Evolutionary conservation across 73 alveolate genomes (phyloP).

Genomic region (Stentor roeselii): DNA sequence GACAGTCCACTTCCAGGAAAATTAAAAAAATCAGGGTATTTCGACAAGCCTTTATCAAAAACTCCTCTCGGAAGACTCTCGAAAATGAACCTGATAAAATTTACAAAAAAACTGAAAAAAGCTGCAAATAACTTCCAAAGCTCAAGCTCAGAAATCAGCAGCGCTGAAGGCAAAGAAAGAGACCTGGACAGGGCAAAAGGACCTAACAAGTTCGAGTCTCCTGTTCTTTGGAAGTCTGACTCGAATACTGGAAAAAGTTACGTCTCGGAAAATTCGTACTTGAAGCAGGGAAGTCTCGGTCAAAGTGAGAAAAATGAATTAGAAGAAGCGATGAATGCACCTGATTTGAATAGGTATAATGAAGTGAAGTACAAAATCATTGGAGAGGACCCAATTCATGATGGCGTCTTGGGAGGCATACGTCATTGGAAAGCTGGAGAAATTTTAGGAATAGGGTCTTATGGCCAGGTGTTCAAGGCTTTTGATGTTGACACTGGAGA

Average conservation of each 20-base stretch:
- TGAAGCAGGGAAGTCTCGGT: not conserved
- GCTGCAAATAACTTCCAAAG: not conserved
- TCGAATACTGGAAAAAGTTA: not conserved
- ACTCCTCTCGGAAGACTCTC: not conserved
- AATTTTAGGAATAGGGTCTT: not conserved
- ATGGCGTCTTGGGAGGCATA: not conserved
- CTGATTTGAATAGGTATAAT: not conserved
- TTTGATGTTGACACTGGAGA: conserved; percentile 23
- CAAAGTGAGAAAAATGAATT: not conserved
- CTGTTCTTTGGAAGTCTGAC: not conserved
- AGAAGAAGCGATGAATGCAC: not conserved
- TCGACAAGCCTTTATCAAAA: not conserved
- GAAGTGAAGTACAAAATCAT: not conserved
- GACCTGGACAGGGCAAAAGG: not conserved
- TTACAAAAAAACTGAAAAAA: not conserved
- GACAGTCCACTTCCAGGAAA: not conserved
- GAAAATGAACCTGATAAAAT: not conserved
- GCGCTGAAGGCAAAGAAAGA: not conserved
- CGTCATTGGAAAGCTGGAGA: conserved; percentile 24
- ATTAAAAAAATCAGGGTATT: too few species aligned
- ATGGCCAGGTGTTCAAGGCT: conserved; percentile 12
- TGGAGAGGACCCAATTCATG: not conserved
- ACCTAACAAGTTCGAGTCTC: not conserved
- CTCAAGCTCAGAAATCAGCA: not conserved
- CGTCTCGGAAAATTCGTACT: not conserved